Evolutionary conservation across 2,329 filamentous ascomycete genomes (phyloP), one percentile per base, ranked within the genome.

Genomic region (Trichothecium sympodiale): DNA sequence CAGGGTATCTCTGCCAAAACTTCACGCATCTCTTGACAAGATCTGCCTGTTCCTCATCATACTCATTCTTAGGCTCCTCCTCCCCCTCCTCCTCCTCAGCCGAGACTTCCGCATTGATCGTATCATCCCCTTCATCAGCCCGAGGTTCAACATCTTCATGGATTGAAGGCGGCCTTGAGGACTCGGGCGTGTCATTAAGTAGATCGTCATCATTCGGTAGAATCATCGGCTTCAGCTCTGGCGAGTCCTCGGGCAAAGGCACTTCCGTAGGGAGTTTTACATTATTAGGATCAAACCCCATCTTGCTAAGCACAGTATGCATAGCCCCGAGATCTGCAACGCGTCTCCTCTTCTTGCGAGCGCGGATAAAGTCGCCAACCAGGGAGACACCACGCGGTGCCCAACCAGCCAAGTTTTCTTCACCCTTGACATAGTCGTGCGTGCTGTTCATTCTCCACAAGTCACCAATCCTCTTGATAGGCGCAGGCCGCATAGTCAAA

Each of bases 391-490:
- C 87, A 29, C 91, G 75, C 2, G 91, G 89, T 7, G 80, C 77
- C 91, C 91, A 98, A 38, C 78, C 77, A 3, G 69, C 77, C 28
- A 98, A 66, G 33, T 80, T 71, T 56, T 98, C 91, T 59, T 98
- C 88, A 37, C 91, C 91, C 56, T 94, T 95, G 48, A 98, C 84
- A 52, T 95, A 96, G 55, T 94, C 86, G 49, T 94, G 83, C 40
- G 85, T 80, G 13, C 88, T 96, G 56, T 87, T 93, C 77, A 96
- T 86, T 37, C 91, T 77, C 91, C 91, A 98, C 10, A 98, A 67
- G 54, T 98, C 91, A 3, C 86, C 86, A 1, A 87, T 85, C 32
- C 85, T 76, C 59, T 95, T 95, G 34, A 94, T 87, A 3, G 87
- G 87, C 7, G 85, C 80, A 0, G 91, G 91, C 20, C 86, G 80